Conservation (phyloP, 2,329 filamentous ascomycete species). For the Stachybotrys chlorohalonatus region DNA sequence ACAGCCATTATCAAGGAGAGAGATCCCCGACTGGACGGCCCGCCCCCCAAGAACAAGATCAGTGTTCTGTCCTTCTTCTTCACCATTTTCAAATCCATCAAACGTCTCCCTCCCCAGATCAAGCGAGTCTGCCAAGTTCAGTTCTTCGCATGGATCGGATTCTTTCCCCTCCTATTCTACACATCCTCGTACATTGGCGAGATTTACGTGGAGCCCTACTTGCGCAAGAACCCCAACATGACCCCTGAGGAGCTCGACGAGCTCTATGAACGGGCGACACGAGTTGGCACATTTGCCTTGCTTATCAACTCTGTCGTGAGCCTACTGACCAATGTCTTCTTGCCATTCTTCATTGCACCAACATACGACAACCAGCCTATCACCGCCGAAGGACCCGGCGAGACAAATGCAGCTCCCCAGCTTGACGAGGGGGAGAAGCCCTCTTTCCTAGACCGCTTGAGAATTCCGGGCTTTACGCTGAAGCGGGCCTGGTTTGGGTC, state of each 20-base stretch:
- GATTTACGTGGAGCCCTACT: conserved; percentile 78
- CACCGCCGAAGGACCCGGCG: conserved; percentile 17
- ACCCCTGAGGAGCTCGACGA: conserved; percentile 64
- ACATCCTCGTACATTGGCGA: conserved; percentile 90
- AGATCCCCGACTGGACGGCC: conserved; percentile 66
- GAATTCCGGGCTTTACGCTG: conserved; percentile 77
- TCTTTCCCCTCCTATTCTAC: conserved; percentile 94
- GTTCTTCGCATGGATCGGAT: conserved; percentile 86
- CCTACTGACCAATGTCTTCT: conserved; percentile 68
- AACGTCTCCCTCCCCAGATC: conserved; percentile 72
- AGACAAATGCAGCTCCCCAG: conserved; percentile 16
- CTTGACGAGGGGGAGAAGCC: conserved; percentile 24
- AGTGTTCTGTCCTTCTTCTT: conserved; percentile 73
- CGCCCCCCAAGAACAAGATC: conserved; percentile 47
- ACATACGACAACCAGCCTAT: conserved; percentile 52
- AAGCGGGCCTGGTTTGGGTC: conserved; percentile 81
- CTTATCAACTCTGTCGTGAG: conserved; percentile 83
- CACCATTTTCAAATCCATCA: conserved; percentile 67
- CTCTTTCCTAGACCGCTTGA: conserved; percentile 49
- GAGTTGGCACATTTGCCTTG: conserved; percentile 81
- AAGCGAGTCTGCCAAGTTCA: conserved; percentile 73
- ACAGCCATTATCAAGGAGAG: conserved; percentile 63
- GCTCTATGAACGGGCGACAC: conserved; percentile 76
- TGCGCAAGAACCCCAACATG: conserved; percentile 70
- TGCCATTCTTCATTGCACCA: conserved; percentile 79